These are phyloP conservation scores for Naematelia encephala DNA, from an alignment of 768 basidiomycete genomes.

Conservation along the genomic window DNA sequence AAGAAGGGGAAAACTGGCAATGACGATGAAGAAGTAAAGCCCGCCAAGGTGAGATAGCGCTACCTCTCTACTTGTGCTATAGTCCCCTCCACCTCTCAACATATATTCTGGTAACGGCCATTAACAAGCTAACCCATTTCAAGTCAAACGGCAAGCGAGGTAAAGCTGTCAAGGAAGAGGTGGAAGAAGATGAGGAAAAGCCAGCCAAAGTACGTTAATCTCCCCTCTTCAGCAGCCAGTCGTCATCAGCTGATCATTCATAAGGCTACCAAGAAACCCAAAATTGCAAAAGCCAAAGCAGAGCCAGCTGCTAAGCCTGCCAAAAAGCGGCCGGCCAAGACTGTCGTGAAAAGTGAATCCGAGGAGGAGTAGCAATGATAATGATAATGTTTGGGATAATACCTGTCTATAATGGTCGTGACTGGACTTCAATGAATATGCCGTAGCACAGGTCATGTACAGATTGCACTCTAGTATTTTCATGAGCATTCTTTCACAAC, in stretches of 20 bases:
- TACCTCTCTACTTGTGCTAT: no score
- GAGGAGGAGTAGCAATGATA: neutral
- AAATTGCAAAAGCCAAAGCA: neutral
- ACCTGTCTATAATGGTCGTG: no score
- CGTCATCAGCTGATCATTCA: no score
- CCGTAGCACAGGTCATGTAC: no score
- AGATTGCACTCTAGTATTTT: no score
- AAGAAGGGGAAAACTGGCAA: slow-evolving; percentile 19
- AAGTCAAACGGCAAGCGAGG: slow-evolving; percentile 16
- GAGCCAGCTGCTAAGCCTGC: neutral
- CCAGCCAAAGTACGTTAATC: neutral
- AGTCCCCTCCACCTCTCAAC: no score
- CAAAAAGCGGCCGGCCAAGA: neutral
- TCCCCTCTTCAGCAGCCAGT: neutral
- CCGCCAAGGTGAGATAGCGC: slow-evolving; percentile 16
- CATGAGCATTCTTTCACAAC: no score
- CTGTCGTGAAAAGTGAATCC: neutral
- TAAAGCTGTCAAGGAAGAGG: slow-evolving; percentile 13
- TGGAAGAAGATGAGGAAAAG: slow-evolving; percentile 27
- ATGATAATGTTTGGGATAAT: no score
- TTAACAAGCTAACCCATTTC: neutral
- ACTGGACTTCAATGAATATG: no score
- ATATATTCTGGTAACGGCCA: neutral
- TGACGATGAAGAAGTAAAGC: slow-evolving; percentile 20
- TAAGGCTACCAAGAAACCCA: neutral